Evolutionary conservation across 2,329 filamentous ascomycete genomes (phyloP).

Genomic region (Capronia epimyces): DNA sequence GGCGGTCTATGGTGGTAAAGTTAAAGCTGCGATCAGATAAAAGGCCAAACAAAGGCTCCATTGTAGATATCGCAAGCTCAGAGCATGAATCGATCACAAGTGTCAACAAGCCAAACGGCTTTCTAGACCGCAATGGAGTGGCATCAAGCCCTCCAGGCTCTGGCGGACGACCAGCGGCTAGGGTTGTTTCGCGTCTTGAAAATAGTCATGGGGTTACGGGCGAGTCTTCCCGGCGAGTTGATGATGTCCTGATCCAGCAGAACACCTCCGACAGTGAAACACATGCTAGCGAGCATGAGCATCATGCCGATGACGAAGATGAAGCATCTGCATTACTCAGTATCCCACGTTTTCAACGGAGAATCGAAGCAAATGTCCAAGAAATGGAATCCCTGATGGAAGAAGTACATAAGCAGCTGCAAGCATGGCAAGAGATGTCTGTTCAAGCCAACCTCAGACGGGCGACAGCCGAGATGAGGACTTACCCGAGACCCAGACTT

Average conservation of each 20-base stretch:
- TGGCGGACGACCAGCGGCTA: neutral
- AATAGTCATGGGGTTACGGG: neutral
- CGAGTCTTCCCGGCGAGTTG: neutral
- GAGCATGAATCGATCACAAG: neutral
- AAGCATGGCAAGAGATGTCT: slow-evolving; percentile 10
- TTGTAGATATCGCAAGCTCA: neutral
- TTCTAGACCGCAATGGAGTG: neutral
- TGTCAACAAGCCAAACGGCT: neutral
- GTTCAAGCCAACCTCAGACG: slow-evolving; percentile 16
- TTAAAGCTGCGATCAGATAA: neutral
- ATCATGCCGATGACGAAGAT: neutral
- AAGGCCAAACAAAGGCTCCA: neutral
- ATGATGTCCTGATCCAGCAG: neutral
- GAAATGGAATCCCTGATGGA: slow-evolving; percentile 7
- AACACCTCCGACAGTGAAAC: neutral
- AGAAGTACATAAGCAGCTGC: slow-evolving; percentile 3
- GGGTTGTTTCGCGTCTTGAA: neutral
- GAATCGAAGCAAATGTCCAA: slow-evolving; percentile 6
- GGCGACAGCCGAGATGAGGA: slow-evolving; percentile 8
- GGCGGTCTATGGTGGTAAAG: neutral
- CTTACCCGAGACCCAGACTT: slow-evolving; percentile 1
- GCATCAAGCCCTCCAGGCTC: neutral
- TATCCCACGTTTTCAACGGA: neutral
- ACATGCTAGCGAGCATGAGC: neutral
- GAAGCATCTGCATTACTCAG: neutral